Percentiles rank a stretch among this genome's conserved stretches.
Conservation (phyloP, 1,284 basidiomycete genomes). For the Erythrobasidium hasegawianum region DNA sequence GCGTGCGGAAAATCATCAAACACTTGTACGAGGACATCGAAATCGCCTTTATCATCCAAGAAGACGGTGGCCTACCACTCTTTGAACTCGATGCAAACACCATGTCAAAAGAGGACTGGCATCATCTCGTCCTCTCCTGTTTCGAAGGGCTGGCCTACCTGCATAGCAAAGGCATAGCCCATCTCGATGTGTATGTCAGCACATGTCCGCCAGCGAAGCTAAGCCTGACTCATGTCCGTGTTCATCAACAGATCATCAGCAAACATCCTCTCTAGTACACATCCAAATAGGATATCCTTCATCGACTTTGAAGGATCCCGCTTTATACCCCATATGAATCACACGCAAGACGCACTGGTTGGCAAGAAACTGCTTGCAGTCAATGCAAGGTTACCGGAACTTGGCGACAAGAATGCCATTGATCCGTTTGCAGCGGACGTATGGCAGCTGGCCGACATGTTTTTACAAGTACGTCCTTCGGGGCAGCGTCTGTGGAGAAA, state of each 20-base stretch:
- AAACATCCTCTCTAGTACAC: not conserved
- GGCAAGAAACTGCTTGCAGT: constrained; percentile 3
- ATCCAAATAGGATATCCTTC: constrained; percentile 18
- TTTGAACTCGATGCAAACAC: not conserved
- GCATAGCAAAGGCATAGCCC: constrained; percentile 19
- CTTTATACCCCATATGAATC: not conserved
- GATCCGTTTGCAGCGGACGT: constrained; percentile 30
- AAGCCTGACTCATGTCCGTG: not conserved
- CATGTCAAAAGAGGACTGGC: constrained; percentile 13
- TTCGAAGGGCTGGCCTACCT: constrained; percentile 29
- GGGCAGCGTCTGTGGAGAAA: too few species aligned
- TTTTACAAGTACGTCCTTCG: constrained; percentile 20
- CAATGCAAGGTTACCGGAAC: constrained; percentile 29
- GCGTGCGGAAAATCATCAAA: constrained; percentile 12
- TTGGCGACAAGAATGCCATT: not conserved
- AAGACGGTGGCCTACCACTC: constrained; percentile 17
- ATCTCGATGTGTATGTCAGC: constrained; percentile 32
- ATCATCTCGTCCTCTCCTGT: constrained; percentile 18
- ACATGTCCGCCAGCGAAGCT: too few species aligned
- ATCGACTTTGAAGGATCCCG: constrained; percentile 33
- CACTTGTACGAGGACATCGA: not conserved
- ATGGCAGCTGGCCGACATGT: constrained; percentile 24
- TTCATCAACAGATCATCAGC: not conserved
- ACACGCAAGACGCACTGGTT: not conserved
- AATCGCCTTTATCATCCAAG: constrained; percentile 23